phyloP scores from a whole-genome alignment of 192 early-diverging fungal species.

The Coemansia sp. region DNA sequence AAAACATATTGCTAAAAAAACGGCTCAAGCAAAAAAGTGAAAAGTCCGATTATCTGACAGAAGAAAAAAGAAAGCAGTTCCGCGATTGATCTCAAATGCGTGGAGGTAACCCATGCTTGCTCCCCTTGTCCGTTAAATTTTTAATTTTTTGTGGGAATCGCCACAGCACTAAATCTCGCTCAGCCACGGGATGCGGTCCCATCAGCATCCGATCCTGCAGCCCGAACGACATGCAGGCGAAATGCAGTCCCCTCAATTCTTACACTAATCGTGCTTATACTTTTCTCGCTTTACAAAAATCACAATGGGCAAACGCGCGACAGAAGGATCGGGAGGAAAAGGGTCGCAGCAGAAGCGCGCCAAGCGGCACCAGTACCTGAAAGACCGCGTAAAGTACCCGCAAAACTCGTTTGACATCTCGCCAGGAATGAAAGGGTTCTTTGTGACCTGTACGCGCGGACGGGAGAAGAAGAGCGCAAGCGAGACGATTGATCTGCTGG shows the following conservation, averaged over 20 bases:
- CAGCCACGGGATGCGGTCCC: constrained; percentile 7
- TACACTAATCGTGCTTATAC: not conserved
- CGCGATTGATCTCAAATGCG: not conserved
- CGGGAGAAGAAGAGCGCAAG: constrained; percentile 44
- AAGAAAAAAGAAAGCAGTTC: not conserved
- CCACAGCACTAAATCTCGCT: not conserved
- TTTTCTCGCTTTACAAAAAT: not conserved
- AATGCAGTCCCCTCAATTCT: not conserved
- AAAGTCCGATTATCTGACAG: not conserved
- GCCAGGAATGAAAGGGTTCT: constrained; percentile 54
- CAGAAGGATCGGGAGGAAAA: constrained; percentile 26
- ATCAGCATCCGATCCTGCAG: constrained; percentile 2
- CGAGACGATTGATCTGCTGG: constrained; percentile 51
- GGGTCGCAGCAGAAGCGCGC: constrained; percentile 41
- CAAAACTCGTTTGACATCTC: constrained; percentile 50
- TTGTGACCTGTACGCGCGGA: constrained; percentile 46
- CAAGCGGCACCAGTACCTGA: constrained; percentile 42
- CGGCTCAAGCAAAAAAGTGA: not conserved
- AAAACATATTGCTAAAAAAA: constrained; percentile 25
- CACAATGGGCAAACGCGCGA: constrained; percentile 31
- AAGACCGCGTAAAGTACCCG: constrained; percentile 42
- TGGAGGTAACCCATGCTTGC: not conserved
- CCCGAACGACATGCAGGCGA: not conserved
- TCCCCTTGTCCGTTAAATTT: not conserved
- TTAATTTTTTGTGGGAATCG: not conserved